phyloP scores from a whole-genome alignment of 2,329 filamentous ascomycete genomes.

The Paecilomyces sp. region DNA sequence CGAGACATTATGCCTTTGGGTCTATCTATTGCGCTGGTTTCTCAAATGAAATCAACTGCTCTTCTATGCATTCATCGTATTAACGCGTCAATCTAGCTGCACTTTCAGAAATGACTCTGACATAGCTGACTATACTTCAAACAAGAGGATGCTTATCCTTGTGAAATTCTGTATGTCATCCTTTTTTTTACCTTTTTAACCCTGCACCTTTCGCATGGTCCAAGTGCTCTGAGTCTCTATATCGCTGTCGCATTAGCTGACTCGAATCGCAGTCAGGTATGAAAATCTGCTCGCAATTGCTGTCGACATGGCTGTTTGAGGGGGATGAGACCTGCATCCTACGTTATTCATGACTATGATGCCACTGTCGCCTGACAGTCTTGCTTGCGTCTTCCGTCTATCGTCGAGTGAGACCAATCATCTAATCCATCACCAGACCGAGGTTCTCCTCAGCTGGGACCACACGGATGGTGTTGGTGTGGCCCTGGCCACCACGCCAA shows the following conservation, averaged over 20 bases:
- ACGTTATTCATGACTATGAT: background rate
- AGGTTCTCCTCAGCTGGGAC: constrained; percentile 42
- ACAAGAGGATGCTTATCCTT: background rate
- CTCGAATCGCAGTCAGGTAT: background rate
- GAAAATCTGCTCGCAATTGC: background rate
- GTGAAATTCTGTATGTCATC: background rate
- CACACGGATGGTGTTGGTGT: constrained; percentile 57
- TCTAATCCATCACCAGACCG: constrained; percentile 28
- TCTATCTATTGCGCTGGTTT: background rate
- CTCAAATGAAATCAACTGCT: background rate
- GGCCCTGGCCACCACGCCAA: constrained; percentile 61
- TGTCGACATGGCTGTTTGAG: background rate
- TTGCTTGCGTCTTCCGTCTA: background rate
- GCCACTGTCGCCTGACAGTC: background rate
- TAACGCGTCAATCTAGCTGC: background rate
- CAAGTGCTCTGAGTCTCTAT: background rate
- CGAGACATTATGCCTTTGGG: background rate
- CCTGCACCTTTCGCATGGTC: background rate
- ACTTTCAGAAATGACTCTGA: background rate
- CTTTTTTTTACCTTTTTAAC: background rate
- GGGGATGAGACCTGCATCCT: background rate
- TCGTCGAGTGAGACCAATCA: background rate
- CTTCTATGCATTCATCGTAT: background rate
- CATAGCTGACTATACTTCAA: background rate
- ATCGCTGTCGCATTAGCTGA: background rate